Evolutionary conservation across 2,329 filamentous ascomycete genomes (phyloP).

Genomic region (Dryadomyces sulphureus): DNA sequence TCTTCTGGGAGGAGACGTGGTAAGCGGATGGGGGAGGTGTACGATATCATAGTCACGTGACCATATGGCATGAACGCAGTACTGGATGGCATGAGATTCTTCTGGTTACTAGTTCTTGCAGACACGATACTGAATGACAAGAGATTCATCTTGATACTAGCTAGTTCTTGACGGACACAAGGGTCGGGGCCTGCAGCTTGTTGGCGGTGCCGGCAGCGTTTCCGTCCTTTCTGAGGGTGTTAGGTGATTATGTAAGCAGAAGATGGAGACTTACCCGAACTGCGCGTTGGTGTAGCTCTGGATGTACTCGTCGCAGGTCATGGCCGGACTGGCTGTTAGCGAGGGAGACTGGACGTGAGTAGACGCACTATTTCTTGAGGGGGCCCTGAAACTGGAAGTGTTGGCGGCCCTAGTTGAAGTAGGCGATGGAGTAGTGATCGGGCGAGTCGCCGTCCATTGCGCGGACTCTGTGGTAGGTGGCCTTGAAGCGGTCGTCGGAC

Average conservation of each 20-base stretch:
- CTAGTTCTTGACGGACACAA: neutral
- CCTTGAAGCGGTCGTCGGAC: slow-evolving; percentile 54
- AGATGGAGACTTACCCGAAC: neutral
- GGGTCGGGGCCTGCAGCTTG: neutral
- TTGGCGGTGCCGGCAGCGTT: neutral
- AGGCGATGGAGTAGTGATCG: slow-evolving; percentile 47
- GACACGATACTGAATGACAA: too few relatives aligned
- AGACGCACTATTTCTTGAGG: neutral
- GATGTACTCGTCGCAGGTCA: neutral
- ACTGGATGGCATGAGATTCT: too few relatives aligned
- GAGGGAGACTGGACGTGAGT: neutral
- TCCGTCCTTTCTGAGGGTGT: neutral
- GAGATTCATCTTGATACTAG: too few relatives aligned
- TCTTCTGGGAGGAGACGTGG: slow-evolving; percentile 47
- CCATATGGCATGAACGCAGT: too few relatives aligned
- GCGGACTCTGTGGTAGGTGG: slow-evolving; percentile 48
- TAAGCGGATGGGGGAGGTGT: slow-evolving; percentile 15
- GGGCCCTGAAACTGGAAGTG: neutral
- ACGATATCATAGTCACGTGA: neutral
- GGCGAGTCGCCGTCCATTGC: slow-evolving; percentile 23
- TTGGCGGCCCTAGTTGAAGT: slow-evolving; percentile 28
- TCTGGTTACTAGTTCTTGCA: too few relatives aligned
- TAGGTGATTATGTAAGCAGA: neutral
- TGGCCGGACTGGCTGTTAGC: neutral
- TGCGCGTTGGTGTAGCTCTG: neutral